Evolutionary conservation across 345 rosid species (phyloP).

Genomic region (Microthlaspi erraticum): DNA sequence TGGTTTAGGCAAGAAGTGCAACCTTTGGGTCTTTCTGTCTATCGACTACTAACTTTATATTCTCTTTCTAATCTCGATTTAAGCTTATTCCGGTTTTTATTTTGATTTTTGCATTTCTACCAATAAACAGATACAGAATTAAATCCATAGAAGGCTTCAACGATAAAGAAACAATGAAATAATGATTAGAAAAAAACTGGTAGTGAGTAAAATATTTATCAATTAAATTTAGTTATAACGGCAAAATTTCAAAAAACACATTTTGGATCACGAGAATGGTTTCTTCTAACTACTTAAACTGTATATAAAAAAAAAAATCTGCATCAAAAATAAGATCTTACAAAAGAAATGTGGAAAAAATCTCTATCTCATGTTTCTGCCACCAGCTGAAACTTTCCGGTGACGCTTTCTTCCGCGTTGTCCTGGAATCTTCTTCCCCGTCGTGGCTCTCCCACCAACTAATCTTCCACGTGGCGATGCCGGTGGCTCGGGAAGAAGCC

Average conservation of each 20-base stretch:
- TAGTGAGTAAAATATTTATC: conserved; percentile 6
- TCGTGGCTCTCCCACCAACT: conserved; percentile 34
- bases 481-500: conserved; percentile 35
- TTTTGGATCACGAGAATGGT: conserved; percentile 13
- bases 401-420: conserved; percentile 68
- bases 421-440: conserved; percentile 50
- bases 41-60: too few species aligned
- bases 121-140: conserved; percentile 4
- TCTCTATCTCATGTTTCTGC: conserved; percentile 41
- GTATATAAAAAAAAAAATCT: background rate
- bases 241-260: conserved; percentile 32
- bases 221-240: conserved; percentile 25
- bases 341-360: conserved; percentile 11
- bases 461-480: conserved; percentile 35
- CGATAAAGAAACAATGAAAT: background rate
- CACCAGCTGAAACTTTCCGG: conserved; percentile 63
- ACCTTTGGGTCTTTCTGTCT: too few species aligned
- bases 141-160: background rate
- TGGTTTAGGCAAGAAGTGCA: too few species aligned
- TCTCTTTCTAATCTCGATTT: background rate
- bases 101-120: background rate
- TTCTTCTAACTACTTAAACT: conserved; percentile 28
- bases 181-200: background rate
- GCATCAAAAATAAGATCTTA: conserved; percentile 3
- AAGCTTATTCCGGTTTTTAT: background rate